Base-by-base conservation (phyloP, 306 rosid genomes). In the Oxytropis ochrocephala region DNA sequence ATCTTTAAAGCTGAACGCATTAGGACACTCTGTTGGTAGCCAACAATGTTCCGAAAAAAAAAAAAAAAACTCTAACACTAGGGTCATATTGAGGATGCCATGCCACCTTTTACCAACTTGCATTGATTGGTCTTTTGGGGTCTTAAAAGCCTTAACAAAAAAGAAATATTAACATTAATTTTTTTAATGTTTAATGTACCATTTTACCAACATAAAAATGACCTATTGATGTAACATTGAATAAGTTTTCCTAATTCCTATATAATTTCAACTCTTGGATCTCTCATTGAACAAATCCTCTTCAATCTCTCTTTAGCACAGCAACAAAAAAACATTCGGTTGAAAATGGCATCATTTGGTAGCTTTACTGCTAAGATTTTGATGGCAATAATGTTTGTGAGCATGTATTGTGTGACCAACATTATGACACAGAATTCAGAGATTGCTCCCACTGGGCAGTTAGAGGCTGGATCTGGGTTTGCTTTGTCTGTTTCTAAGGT, bases 391-490 rank as follows among this genome's bases (percentile, higher is more conserved):
- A 39, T 79, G 70, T 4, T 73, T 41, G 53, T 76, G 52, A 19
- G 53, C 10, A 18, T 70, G 64, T 78, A 69, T 76, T 74, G 27
- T 52, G 74, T 64, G 47, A 64, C 72, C 17, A 56, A 67, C 12
- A 52, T 49, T 43, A 61, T 64, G 76, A 86, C 88, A 30, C 79
- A 76, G 17, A 72, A 46, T 50, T 62, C 58, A 33, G 69, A 5
- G 52, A 55, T 63, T 36, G 67, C 88, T 32, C 91, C 91, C 4
- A 29, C 82, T 0, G 75, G 82, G 0, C 77, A 67, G 8, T 42
- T 78, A 47, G 85, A 83, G 61, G 69, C 91, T 33, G 88, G 91
- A 62, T 66, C 68, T 8, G 85, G 80, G 41, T 62, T 70, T 71
- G 48, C 76, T 63, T 59, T 69, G 54, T 35, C 68, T 47, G 73